Conservation (phyloP, 257 asterid genomes). For the Salvia hispanica region DNA sequence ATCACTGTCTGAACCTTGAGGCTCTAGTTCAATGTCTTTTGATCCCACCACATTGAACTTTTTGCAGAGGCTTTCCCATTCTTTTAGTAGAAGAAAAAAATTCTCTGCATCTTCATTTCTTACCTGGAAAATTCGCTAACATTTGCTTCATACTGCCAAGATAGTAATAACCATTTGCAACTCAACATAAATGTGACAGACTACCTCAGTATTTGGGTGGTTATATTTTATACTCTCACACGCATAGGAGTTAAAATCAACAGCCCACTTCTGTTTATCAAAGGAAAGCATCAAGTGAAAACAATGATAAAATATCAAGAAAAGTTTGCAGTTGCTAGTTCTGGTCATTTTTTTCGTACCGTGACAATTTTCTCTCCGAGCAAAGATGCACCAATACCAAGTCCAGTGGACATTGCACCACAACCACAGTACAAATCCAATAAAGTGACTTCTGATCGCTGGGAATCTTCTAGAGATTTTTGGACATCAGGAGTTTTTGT, state of each 20-base stretch:
- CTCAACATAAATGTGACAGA: not conserved
- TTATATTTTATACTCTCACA: slow-evolving; percentile 45
- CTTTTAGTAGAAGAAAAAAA: slow-evolving; percentile 35
- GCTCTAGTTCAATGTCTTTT: slow-evolving; percentile 11
- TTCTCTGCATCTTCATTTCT: slow-evolving; percentile 47
- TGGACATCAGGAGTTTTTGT: not conserved
- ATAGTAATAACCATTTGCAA: not conserved
- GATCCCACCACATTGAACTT: slow-evolving; percentile 33
- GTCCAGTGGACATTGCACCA: slow-evolving; percentile 44
- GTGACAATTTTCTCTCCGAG: slow-evolving; percentile 25
- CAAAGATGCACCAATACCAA: slow-evolving; percentile 35
- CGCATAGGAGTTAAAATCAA: slow-evolving; percentile 39
- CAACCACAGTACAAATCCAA: slow-evolving; percentile 41
- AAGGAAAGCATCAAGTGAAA: not conserved
- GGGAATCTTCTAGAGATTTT: not conserved
- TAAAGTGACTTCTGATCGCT: slow-evolving; percentile 10
- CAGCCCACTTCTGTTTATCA: slow-evolving; percentile 37
- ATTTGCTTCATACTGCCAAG: not conserved
- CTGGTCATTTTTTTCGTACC: slow-evolving; percentile 14
- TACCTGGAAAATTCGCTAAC: slow-evolving; percentile 33
- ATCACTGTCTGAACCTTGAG: slow-evolving; percentile 4
- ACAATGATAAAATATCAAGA: not conserved
- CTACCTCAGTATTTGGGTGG: slow-evolving; percentile 52
- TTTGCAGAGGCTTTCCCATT: slow-evolving; percentile 45
- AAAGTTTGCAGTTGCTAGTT: not conserved